These are phyloP conservation scores for Closterium sp. DNA, from an alignment of 139 green algal genomes.

Conservation along the genomic window DNA sequence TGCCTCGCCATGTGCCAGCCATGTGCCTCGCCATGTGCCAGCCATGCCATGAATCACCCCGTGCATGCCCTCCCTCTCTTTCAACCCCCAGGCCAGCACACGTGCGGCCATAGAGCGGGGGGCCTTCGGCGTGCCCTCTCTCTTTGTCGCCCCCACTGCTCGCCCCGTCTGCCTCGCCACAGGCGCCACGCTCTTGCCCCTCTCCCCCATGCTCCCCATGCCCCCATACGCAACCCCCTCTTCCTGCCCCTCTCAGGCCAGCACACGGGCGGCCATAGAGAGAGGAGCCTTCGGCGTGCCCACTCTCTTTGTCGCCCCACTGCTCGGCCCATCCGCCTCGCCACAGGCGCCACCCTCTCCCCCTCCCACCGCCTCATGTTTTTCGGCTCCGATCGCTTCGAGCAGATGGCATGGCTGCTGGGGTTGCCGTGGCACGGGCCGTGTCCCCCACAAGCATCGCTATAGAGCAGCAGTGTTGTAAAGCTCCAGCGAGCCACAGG, in stretches of 20 bases:
- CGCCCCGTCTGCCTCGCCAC: too few species aligned
- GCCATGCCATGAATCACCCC: too few species aligned
- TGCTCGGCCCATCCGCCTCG: background rate
- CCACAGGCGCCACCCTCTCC: background rate
- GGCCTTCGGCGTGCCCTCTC: too few species aligned
- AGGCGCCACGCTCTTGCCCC: too few species aligned
- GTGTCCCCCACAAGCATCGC: background rate
- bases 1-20: too few species aligned
- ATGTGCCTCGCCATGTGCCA: too few species aligned
- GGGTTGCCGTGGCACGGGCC: background rate
- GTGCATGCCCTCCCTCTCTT: too few species aligned
- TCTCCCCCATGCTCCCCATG: too few species aligned
- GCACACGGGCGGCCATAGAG: background rate
- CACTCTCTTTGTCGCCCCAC: background rate
- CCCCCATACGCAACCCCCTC: too few species aligned
- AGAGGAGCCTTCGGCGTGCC: background rate
- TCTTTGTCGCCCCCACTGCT: too few species aligned
- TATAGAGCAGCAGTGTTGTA: background rate
- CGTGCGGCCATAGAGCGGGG: too few species aligned
- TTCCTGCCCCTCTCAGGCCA: background rate
- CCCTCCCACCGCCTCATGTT: background rate
- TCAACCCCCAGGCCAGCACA: too few species aligned
- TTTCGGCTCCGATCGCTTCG: background rate
- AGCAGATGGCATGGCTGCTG: background rate
- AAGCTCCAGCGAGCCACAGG: background rate